These are phyloP conservation scores for Aphanoascus verrucosus DNA, from an alignment of 2,329 filamentous ascomycete species.

Conservation along the genomic window DNA sequence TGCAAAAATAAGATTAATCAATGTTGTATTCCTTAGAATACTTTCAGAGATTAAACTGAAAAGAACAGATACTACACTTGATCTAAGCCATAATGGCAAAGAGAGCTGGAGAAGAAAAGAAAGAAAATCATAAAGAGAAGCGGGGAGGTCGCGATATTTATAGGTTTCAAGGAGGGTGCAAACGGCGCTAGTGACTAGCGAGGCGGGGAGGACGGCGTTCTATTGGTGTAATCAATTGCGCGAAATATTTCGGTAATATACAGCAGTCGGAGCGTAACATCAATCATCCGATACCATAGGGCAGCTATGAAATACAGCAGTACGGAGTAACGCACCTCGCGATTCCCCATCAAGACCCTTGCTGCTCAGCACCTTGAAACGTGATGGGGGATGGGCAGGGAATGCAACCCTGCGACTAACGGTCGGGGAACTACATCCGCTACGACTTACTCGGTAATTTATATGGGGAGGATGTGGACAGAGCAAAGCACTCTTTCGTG, in stretches of 20 bases:
- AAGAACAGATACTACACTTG: conserved; percentile 96
- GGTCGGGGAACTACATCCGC: not conserved
- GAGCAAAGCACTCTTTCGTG: not conserved
- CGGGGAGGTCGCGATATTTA: conserved; percentile 23
- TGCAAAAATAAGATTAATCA: conserved; percentile 78
- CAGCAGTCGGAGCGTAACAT: not conserved
- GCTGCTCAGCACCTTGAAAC: not conserved
- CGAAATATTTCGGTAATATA: too few species aligned
- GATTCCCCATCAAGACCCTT: not conserved
- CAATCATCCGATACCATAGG: too few species aligned
- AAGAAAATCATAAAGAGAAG: conserved; percentile 27
- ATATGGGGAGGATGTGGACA: not conserved
- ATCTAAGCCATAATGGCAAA: conserved; percentile 61
- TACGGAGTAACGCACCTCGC: not conserved
- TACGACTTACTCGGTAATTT: not conserved
- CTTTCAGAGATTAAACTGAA: conserved; percentile 95
- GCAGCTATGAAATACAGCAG: too few species aligned
- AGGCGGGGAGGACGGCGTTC: not conserved
- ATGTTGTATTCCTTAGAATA: conserved; percentile 58
- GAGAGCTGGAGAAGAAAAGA: conserved; percentile 41
- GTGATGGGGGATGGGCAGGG: not conserved
- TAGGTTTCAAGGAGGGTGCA: conserved; percentile 19
- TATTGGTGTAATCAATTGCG: not conserved
- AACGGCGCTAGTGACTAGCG: conserved; percentile 14
- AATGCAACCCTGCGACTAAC: not conserved